phyloP scores from a whole-genome alignment of 2,329 filamentous ascomycete genomes.

The Xylariaceae sp. region DNA sequence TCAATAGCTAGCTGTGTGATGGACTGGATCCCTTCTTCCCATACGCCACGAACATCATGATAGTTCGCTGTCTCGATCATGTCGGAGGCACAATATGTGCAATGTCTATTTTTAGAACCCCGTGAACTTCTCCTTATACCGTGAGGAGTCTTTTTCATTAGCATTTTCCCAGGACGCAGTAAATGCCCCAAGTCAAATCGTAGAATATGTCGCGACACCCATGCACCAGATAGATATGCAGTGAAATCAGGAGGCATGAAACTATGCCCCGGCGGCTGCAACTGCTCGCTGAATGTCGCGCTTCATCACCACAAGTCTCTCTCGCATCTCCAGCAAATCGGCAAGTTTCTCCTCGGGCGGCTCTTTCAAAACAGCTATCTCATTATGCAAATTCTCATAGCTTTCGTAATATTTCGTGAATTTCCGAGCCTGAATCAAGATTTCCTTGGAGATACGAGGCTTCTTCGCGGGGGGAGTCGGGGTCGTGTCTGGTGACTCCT shows the following conservation, averaged over 20 bases:
- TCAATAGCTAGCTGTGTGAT: background rate
- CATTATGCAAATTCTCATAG: slow-evolving; percentile 52
- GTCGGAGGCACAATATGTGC: background rate
- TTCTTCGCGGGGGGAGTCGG: slow-evolving; percentile 33
- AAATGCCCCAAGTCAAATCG: background rate
- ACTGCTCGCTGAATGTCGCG: slow-evolving; percentile 49
- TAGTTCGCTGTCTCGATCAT: background rate
- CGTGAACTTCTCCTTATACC: background rate
- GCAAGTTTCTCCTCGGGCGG: slow-evolving; percentile 48
- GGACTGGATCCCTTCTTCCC: background rate
- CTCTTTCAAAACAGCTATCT: slow-evolving; percentile 47
- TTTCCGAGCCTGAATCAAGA: slow-evolving; percentile 48
- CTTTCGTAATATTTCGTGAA: slow-evolving; percentile 54
- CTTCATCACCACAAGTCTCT: slow-evolving; percentile 53
- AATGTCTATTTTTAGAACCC: background rate
- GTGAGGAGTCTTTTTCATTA: background rate
- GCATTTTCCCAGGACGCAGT: background rate
- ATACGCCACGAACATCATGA: background rate
- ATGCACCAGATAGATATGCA: background rate
- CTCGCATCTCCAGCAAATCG: slow-evolving; percentile 50
- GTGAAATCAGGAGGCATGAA: background rate
- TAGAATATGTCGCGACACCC: background rate
- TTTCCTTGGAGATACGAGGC: slow-evolving; percentile 40
- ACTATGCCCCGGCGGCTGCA: slow-evolving; percentile 27
- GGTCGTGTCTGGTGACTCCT: slow-evolving; percentile 28